Evolutionary conservation across 164 flowering plant species (phyloP).

Genomic region (Vitis cinerea): DNA sequence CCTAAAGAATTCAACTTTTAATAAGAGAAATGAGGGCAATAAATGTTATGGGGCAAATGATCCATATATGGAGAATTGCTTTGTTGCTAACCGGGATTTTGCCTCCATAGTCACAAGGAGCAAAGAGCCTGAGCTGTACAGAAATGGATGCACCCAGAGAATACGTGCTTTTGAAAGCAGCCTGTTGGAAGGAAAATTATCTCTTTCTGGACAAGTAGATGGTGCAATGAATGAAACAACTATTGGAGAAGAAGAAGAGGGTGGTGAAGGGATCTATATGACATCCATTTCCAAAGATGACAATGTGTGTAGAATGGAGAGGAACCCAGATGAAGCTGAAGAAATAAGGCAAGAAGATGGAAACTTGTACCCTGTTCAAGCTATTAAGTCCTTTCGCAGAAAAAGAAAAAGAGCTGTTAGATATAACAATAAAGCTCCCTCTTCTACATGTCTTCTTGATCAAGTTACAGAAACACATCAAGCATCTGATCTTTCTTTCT

Average conservation of each 20-base stretch:
- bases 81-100: constrained; percentile 44
- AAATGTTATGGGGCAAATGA: constrained; percentile 16
- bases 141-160: constrained; percentile 78
- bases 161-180: constrained; percentile 67
- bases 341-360: constrained; percentile 14
- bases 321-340: constrained; percentile 15
- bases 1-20: constrained; percentile 14
- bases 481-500: constrained; percentile 18
- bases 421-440: constrained; percentile 20
- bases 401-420: constrained; percentile 29
- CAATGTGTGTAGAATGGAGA: constrained; percentile 8
- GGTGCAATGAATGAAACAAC: constrained; percentile 23
- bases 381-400: constrained; percentile 21
- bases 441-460: constrained; percentile 9
- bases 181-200: constrained; percentile 31
- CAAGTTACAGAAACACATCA: constrained; percentile 15
- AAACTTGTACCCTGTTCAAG: constrained; percentile 15
- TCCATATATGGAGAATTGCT: constrained; percentile 19
- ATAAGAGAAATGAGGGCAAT: constrained; percentile 19
- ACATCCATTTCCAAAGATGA: constrained; percentile 16
- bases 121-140: constrained; percentile 61
- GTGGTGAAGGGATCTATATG: constrained; percentile 11
- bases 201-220: constrained; percentile 34
- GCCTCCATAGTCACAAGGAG: constrained; percentile 57
- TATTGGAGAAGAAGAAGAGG: constrained; percentile 26